A percentile compares a stretch with the other conserved stretches of the same genome.
These are phyloP conservation scores for Cladosporium sp. DNA, from an alignment of 2,329 filamentous ascomycete genomes.

Conservation along the genomic window DNA sequence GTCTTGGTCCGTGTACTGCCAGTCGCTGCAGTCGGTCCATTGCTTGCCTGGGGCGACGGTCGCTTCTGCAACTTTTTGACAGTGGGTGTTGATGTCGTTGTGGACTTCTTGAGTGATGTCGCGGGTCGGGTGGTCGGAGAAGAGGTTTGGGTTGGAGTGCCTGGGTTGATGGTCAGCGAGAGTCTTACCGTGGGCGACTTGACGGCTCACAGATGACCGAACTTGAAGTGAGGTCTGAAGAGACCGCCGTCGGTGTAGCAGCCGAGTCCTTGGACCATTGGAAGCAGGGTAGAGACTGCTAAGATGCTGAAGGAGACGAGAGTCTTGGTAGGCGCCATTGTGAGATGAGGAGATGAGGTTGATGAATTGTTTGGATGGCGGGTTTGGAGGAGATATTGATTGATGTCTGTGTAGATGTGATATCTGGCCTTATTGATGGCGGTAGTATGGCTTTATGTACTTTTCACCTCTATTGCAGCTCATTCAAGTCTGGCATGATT, in stretches of 20 bases:
- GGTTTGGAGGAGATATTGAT: too few species aligned
- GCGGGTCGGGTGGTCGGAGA: neutral
- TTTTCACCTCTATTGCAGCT: too few species aligned
- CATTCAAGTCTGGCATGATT: too few species aligned
- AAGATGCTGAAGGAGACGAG: too few species aligned
- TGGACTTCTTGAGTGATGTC: neutral
- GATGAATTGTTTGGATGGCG: too few species aligned
- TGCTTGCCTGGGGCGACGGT: neutral
- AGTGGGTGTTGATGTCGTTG: neutral
- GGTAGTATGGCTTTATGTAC: too few species aligned
- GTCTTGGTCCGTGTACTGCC: neutral
- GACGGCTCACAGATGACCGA: neutral
- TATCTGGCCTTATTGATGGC: too few species aligned
- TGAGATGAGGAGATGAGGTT: too few species aligned
- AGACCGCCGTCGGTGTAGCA: neutral
- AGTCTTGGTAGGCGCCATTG: too few species aligned
- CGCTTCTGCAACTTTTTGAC: neutral
- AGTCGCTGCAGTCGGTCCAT: neutral
- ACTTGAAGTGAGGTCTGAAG: neutral
- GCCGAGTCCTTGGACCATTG: neutral
- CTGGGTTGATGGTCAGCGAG: neutral
- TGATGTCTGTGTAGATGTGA: too few species aligned
- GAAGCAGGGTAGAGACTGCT: neutral
- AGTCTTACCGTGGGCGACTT: neutral
- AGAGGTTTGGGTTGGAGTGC: neutral